These are phyloP conservation scores for Protoeuglena noctilucae DNA, from an alignment of 139 green algal species.

Conservation along the genomic window DNA sequence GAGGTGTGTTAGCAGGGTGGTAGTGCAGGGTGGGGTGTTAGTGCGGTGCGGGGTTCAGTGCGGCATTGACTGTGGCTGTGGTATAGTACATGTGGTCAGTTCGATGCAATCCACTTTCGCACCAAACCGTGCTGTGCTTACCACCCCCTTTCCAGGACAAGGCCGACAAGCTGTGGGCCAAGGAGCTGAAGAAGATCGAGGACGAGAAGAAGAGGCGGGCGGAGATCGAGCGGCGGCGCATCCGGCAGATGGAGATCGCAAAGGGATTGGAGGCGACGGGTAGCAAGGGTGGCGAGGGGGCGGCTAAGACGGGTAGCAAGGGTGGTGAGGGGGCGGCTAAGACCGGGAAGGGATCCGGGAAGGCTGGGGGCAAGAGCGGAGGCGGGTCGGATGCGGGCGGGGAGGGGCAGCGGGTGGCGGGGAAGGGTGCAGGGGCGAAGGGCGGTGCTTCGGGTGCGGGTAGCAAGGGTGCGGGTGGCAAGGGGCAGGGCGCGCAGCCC, in stretches of 20 bases:
- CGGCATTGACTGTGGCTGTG: too few relatives aligned
- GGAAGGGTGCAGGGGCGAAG: neutral
- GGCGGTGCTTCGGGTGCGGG: neutral
- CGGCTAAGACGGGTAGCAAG: conserved; percentile 33
- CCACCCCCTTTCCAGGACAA: too few relatives aligned
- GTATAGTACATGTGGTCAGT: too few relatives aligned
- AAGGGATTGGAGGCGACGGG: conserved; percentile 28
- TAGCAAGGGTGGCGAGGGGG: conserved; percentile 20
- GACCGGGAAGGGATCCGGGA: conserved; percentile 6
- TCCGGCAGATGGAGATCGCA: conserved; percentile 31
- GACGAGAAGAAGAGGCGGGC: conserved; percentile 17
- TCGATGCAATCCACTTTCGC: too few relatives aligned
- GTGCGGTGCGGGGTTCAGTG: too few relatives aligned
- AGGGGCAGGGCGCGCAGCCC: neutral
- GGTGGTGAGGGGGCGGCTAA: conserved; percentile 10
- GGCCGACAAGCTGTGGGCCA: conserved; percentile 3
- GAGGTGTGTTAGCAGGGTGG: too few relatives aligned
- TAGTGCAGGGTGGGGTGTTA: too few relatives aligned
- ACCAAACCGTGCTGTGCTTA: too few relatives aligned
- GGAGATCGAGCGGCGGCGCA: conserved; percentile 24
- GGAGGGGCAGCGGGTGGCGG: too few relatives aligned
- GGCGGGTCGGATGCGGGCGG: neutral
- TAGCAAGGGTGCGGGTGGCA: neutral
- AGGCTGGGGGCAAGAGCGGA: neutral
- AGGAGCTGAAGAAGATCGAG: conserved; percentile 21